These are phyloP conservation scores for Neopestalotiopsis clavispora DNA, from an alignment of 2,329 filamentous ascomycete genomes.

Conservation along the genomic window DNA sequence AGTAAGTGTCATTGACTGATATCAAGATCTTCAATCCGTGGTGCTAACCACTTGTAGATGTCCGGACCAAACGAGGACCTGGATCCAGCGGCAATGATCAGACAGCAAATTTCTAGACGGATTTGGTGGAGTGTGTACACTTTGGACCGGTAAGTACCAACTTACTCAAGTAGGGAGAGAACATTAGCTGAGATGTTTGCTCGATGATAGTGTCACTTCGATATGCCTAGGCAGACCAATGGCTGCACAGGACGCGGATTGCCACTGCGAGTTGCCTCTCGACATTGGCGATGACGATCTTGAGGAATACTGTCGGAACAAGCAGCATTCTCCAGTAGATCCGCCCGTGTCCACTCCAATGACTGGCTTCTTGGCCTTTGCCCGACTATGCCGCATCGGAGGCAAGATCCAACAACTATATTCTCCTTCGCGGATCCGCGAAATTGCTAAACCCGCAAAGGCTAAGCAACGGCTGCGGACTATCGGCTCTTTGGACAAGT, in stretches of 20 bases:
- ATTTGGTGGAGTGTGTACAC: conserved; percentile 13
- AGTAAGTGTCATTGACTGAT: neutral
- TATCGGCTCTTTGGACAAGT: conserved; percentile 1
- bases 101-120: conserved; percentile 4
- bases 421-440: conserved; percentile 10
- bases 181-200: neutral
- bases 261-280: conserved; percentile 7
- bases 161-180: neutral
- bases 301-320: neutral
- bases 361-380: conserved; percentile 13
- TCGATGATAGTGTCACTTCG: neutral
- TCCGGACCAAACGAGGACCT: neutral
- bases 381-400: conserved; percentile 8
- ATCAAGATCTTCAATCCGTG: neutral
- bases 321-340: neutral
- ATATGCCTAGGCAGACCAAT: conserved; percentile 13
- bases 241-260: conserved; percentile 6
- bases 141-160: neutral
- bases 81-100: neutral
- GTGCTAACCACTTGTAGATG: neutral
- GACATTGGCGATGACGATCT: conserved; percentile 9
- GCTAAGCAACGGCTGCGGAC: conserved; percentile 4
- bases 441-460: neutral
- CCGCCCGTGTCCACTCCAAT: neutral
- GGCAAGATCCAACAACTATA: conserved; percentile 16